These are phyloP conservation scores for Beauveria rudraprayagi DNA, from an alignment of 2,329 filamentous ascomycete species.

Conservation along the genomic window DNA sequence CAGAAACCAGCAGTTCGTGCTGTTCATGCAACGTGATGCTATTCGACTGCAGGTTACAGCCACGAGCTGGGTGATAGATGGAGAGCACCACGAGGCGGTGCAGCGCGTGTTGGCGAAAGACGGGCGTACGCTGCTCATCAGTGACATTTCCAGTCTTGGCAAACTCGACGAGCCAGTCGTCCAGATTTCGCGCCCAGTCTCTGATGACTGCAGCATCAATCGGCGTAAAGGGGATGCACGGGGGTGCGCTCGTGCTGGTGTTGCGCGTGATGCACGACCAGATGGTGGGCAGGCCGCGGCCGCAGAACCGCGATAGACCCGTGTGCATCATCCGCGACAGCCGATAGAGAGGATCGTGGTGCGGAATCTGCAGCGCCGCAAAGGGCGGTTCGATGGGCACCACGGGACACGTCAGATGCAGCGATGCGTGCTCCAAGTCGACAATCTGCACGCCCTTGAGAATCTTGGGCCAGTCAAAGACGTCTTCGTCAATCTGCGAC, in stretches of 20 bases:
- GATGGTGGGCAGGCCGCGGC: conserved; percentile 32
- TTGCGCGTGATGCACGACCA: conserved; percentile 31
- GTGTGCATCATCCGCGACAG: conserved; percentile 38
- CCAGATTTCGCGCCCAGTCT: conserved; percentile 33
- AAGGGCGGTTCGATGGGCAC: conserved; percentile 33
- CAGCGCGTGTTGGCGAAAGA: conserved; percentile 34
- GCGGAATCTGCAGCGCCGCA: conserved; percentile 26
- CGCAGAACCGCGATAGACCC: conserved; percentile 33
- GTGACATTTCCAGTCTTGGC: conserved; percentile 23
- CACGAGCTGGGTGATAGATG: conserved; percentile 34
- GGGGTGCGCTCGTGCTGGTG: conserved; percentile 12
- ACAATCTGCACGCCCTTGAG: conserved; percentile 33
- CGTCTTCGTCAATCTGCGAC: conserved; percentile 28
- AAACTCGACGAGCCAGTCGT: conserved; percentile 34
- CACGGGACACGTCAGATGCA: conserved; percentile 32
- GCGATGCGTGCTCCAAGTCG: conserved; percentile 35
- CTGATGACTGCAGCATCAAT: conserved; percentile 33
- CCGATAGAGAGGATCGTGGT: conserved; percentile 32
- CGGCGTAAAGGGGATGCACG: conserved; percentile 26
- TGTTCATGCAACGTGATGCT: conserved; percentile 31
- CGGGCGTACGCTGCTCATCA: conserved; percentile 26
- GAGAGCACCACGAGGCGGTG: conserved; percentile 34
- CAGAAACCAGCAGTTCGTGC: conserved; percentile 32
- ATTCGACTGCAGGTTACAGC: conserved; percentile 30
- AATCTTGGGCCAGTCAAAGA: conserved; percentile 31